phyloP scores from a whole-genome alignment of 176 grass and related monocot genomes.

The Musa schizocarpa region DNA sequence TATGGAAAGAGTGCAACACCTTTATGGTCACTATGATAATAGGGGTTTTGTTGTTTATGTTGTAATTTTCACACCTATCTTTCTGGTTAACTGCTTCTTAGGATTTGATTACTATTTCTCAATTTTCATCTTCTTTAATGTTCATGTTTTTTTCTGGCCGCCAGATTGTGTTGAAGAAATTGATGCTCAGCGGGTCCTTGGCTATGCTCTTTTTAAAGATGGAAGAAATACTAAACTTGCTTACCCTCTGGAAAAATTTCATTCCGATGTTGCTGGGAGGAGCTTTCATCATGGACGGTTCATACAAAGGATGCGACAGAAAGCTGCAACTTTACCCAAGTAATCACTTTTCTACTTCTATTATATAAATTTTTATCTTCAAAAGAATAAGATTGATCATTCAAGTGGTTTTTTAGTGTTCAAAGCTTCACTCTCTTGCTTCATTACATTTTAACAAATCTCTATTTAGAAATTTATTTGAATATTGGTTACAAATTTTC shows the following conservation, averaged over 20 bases:
- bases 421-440: no score
- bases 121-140: not conserved
- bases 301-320: constrained; percentile 94
- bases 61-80: not conserved
- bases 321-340: constrained; percentile 68
- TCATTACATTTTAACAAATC: no score
- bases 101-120: not conserved
- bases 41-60: not conserved
- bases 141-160: not conserved
- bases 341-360: constrained; percentile 28
- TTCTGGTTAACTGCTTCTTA: not conserved
- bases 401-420: not conserved
- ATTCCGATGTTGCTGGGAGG: constrained; percentile 84
- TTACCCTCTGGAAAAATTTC: constrained; percentile 83
- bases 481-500: not conserved
- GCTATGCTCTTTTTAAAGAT: constrained; percentile 95
- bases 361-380: not conserved
- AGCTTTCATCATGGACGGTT: constrained; percentile 96
- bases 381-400: not conserved
- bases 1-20: not conserved
- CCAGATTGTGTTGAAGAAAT: constrained; percentile 95
- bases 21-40: not conserved
- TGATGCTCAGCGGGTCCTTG: constrained; percentile 81
- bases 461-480: no score
- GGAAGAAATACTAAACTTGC: constrained; percentile 70